Base-by-base conservation (phyloP, 2,329 filamentous ascomycete species). In the Colletotrichum nymphaeae region DNA sequence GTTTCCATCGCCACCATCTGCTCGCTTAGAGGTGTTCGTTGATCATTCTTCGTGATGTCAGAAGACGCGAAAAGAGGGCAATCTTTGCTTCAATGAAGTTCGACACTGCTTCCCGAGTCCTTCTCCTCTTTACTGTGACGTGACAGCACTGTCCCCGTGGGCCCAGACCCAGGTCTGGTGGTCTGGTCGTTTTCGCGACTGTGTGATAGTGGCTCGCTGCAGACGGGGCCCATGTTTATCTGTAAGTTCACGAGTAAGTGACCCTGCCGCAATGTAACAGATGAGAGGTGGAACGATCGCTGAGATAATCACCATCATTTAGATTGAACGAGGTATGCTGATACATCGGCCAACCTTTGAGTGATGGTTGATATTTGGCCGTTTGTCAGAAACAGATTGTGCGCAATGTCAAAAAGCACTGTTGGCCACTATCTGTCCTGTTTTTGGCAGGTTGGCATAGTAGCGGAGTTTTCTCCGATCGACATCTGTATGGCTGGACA, bases 391-490 rank as follows among this genome's bases (percentile, higher is more conserved):
- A 53, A 19, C 30, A 16, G 5, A 68, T 58, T 19, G 49, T 67
- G 16, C 22, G 37, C 24, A 46, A 62, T 35, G 42, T 16, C 22
- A 37, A 22, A 22, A 24, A 22, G n/a, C 32, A 55, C 16, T 12
- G 26, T 35, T 8, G 32, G 24, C 62, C 62, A 26, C n/a, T 63
- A 19, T 16, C 16, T 42, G 19, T 32, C 35, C 24, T 56, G 28
- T 14, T 49, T 52, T 8, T 19, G 14, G 37, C 37, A 19, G 37
- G 11, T 56, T 28, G 14, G 53, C n/a, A 56, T 16, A 14, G 12
- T 22, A 58, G 35, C 66, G 70, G 70, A 69, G 66, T 56, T 19
- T 69, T 64, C 66, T 72, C 70, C 66, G 64, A 55, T 49, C 28
- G 32, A 58, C 16, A 49, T 49, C 19, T 49, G 42, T 53, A 69